Evolutionary conservation across 2,329 filamentous ascomycete species (phyloP).

Genomic region (Lachnellula suecica): DNA sequence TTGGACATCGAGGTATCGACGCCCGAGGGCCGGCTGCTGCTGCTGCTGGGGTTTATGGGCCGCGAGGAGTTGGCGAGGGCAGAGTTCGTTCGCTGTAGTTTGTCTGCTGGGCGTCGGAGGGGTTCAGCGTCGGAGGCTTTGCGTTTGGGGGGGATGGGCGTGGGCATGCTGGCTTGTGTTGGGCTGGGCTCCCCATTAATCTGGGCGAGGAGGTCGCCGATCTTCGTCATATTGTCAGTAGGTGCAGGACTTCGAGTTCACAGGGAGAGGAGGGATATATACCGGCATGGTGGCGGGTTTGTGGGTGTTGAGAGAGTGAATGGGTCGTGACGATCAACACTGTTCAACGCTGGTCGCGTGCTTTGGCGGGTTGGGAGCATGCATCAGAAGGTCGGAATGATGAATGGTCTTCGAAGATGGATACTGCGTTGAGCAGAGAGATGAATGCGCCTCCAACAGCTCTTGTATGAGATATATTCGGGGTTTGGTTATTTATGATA

Average conservation of each 20-base stretch:
- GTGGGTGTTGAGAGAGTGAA: neutral
- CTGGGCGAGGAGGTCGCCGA: slow-evolving; percentile 58
- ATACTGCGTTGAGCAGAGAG: neutral
- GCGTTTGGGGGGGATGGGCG: slow-evolving; percentile 47
- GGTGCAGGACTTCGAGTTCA: slow-evolving; percentile 7
- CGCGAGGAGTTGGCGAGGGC: slow-evolving; percentile 24
- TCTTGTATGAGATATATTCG: neutral
- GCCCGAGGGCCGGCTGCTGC: slow-evolving; percentile 16
- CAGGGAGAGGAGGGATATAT: slow-evolving; percentile 4
- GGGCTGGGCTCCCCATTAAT: slow-evolving; percentile 53
- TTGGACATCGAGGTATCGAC: slow-evolving; percentile 22
- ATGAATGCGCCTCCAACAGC: neutral
- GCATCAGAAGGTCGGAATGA: slow-evolving; percentile 10
- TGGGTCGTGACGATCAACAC: slow-evolving; percentile 3
- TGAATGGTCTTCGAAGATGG: neutral
- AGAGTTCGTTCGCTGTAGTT: slow-evolving; percentile 39
- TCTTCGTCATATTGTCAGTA: slow-evolving; percentile 38
- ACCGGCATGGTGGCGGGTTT: slow-evolving; percentile 26
- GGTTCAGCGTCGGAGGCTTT: slow-evolving; percentile 53
- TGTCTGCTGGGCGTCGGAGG: slow-evolving; percentile 39
- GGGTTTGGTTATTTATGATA: neutral
- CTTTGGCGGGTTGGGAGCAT: slow-evolving; percentile 6
- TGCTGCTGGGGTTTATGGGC: slow-evolving; percentile 13
- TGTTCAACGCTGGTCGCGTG: slow-evolving; percentile 20
- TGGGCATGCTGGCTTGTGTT: slow-evolving; percentile 33